Evolutionary conservation across 2,329 filamentous ascomycete species (phyloP).

Genomic region (Calonectria pseudoreteaudii): DNA sequence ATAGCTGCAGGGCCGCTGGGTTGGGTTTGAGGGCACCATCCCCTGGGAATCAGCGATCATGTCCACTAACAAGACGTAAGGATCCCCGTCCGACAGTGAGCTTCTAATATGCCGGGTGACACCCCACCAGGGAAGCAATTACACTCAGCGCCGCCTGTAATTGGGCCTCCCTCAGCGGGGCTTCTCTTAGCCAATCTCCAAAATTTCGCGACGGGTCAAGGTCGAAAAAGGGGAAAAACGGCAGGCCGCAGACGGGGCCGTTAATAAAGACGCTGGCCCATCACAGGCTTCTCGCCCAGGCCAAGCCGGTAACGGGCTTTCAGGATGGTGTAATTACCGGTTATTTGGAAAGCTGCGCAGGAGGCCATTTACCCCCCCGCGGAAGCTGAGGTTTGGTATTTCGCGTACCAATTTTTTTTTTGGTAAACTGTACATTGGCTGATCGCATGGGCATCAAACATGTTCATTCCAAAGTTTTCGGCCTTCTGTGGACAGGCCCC

Average conservation of each 20-base stretch:
- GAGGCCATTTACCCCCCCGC: neutral
- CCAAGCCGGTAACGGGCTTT: neutral
- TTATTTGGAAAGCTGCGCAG: neutral
- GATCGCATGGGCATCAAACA: neutral
- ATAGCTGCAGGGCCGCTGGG: neutral
- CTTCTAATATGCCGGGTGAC: neutral
- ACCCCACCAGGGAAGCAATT: neutral
- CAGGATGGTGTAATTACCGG: neutral
- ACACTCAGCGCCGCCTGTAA: neutral
- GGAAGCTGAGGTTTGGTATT: neutral
- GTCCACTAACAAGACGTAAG: neutral
- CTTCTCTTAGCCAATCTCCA: neutral
- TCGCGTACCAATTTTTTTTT: neutral
- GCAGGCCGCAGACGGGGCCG: neutral
- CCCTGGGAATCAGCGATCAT: neutral
- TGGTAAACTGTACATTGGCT: neutral
- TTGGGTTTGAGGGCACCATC: neutral
- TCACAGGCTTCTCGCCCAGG: neutral
- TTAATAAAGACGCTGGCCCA: neutral
- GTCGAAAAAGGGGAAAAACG: slow-evolving; percentile 3
- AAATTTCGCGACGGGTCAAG: slow-evolving; percentile 8
- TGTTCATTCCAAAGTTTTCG: neutral
- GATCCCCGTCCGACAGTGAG: neutral
- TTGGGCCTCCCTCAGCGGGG: neutral
- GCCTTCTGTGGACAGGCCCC: neutral